A percentile compares a stretch with the other conserved stretches of the same genome.
Conservation (phyloP, 116 monocot genomes). For the Zostera marina region DNA sequence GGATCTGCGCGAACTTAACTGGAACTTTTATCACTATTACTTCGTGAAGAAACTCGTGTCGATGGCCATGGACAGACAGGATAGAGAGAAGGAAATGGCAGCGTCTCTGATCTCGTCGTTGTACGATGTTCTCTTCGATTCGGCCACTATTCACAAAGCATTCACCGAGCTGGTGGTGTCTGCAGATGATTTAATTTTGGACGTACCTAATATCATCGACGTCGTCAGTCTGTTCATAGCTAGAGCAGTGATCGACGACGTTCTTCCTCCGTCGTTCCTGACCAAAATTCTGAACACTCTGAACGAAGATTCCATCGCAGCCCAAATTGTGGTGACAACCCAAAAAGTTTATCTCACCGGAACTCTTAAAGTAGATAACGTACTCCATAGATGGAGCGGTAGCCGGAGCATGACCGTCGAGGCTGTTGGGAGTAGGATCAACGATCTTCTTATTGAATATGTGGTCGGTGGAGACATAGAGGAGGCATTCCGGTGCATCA, state of each 20-base stretch:
- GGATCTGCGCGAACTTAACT: slow-evolving; percentile 25
- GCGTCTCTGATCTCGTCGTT: slow-evolving; percentile 53
- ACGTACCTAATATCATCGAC: slow-evolving; percentile 50
- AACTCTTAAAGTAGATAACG: too few relatives aligned
- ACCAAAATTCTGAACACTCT: slow-evolving; percentile 19
- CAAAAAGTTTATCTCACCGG: too few relatives aligned
- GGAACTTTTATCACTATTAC: slow-evolving; percentile 33
- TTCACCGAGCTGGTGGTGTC: slow-evolving; percentile 45
- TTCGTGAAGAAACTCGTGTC: slow-evolving; percentile 82
- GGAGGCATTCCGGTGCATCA: slow-evolving; percentile 59
- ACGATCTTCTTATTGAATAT: slow-evolving; percentile 40
- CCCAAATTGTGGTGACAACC: slow-evolving; percentile 43
- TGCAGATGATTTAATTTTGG: slow-evolving; percentile 46
- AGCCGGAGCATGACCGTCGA: slow-evolving; percentile 48
- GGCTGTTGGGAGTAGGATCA: slow-evolving; percentile 37
- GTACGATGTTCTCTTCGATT: too few relatives aligned
- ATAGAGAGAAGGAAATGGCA: slow-evolving; percentile 84
- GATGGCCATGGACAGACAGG: slow-evolving; percentile 65
- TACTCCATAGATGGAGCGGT: slow-evolving; percentile 50
- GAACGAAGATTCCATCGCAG: slow-evolving; percentile 28
- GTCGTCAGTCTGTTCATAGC: slow-evolving; percentile 60
- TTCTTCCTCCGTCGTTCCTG: slow-evolving; percentile 63
- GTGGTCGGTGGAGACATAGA: slow-evolving; percentile 26
- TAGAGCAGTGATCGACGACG: slow-evolving; percentile 64
- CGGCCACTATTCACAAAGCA: slow-evolving; percentile 43